A percentile compares a stretch with the other conserved stretches of the same genome.
These are phyloP conservation scores for Coelastrella sp. DNA, from an alignment of 139 green algal genomes.

Conservation along the genomic window DNA sequence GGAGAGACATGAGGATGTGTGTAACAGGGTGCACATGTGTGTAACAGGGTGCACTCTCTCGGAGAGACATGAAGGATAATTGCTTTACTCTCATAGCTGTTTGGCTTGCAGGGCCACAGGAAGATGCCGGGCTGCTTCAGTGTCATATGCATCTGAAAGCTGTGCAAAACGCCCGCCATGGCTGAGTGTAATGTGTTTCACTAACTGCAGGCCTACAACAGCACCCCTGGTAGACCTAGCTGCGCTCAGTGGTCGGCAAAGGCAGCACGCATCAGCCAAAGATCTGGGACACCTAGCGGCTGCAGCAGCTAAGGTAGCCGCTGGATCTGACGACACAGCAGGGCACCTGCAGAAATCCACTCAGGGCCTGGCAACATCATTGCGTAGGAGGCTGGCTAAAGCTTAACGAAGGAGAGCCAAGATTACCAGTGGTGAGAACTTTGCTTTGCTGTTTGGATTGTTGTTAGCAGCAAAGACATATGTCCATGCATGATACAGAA, in stretches of 20 bases:
- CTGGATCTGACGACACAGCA: too few species aligned
- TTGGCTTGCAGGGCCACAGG: too few species aligned
- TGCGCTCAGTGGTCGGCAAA: not conserved
- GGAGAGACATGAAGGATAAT: too few species aligned
- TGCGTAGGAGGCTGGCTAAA: not conserved
- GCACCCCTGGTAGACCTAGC: not conserved
- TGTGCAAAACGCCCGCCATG: too few species aligned
- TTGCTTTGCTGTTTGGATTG: not conserved
- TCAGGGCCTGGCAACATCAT: not conserved
- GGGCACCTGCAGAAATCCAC: not conserved
- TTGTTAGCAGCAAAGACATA: not conserved
- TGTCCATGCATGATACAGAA: not conserved
- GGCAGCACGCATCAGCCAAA: conserved; percentile 6
- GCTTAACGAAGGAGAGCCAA: not conserved
- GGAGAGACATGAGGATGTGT: too few species aligned
- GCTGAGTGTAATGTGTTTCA: too few species aligned
- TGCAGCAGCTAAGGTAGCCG: not conserved
- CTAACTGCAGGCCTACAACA: conserved; percentile 22
- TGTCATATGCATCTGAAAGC: too few species aligned
- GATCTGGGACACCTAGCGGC: not conserved
- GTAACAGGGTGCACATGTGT: too few species aligned
- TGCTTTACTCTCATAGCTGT: too few species aligned
- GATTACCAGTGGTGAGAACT: not conserved
- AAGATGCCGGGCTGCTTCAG: too few species aligned
- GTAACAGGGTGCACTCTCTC: too few species aligned